Evolutionary conservation across 1,284 basidiomycete species (phyloP).

Genomic region (Naganishia cerealis): DNA sequence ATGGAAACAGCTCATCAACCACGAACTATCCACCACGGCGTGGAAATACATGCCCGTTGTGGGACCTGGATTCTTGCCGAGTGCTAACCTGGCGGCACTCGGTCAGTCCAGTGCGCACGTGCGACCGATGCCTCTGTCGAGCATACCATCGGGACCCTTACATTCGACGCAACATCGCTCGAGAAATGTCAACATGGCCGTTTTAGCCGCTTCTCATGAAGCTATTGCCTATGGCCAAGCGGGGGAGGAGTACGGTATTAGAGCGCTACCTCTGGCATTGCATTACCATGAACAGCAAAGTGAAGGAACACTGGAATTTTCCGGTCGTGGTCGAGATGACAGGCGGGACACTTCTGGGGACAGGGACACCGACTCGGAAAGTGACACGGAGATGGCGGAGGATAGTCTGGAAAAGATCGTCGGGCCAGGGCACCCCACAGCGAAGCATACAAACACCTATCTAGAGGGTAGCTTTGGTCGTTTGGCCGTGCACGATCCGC

Average conservation of each 20-base stretch:
- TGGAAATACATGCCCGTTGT: constrained; percentile 28
- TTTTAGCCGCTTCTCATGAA: constrained; percentile 10
- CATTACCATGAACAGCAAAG: not conserved
- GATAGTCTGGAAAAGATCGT: not conserved
- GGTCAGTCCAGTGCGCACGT: not conserved
- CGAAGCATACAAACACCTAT: not conserved
- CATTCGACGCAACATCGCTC: constrained; percentile 2
- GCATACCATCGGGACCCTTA: not conserved
- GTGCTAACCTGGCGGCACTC: not conserved
- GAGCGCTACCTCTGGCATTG: constrained; percentile 3
- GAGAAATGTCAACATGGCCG: constrained; percentile 15
- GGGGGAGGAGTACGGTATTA: constrained; percentile 25
- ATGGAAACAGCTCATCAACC: constrained; percentile 26
- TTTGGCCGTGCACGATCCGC: constrained; percentile 11
- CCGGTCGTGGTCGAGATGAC: not conserved
- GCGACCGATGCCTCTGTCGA: not conserved
- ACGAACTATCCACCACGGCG: constrained; percentile 15
- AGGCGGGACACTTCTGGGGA: not conserved
- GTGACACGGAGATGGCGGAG: constrained; percentile 13
- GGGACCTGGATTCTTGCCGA: constrained; percentile 16
- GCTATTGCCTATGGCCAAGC: constrained; percentile 12
- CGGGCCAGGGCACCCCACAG: not conserved
- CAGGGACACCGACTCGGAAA: not conserved
- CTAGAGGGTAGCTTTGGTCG: constrained; percentile 23
- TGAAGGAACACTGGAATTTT: not conserved